Evolutionary conservation across 805 yeast genomes (phyloP).

Genomic region (Wickerhamiella kurtzmanii): DNA sequence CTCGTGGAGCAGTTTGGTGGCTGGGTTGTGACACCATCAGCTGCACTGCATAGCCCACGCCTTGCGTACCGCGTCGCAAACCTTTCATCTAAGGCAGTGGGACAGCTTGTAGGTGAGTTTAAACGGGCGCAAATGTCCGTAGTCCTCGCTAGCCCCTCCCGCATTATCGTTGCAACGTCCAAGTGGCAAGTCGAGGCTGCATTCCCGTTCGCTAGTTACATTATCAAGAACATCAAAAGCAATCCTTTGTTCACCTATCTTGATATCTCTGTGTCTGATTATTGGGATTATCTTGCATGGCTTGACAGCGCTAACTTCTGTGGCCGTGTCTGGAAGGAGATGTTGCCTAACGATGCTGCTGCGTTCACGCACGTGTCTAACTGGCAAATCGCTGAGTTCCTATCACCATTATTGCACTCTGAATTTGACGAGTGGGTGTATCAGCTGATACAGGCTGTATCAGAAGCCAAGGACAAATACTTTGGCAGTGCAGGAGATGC

Average conservation of each 20-base stretch:
- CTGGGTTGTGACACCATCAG: slow-evolving; percentile 73
- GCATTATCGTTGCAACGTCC: slow-evolving; percentile 55
- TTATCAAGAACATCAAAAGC: slow-evolving; percentile 61
- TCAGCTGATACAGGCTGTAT: slow-evolving; percentile 57
- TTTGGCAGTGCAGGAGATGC: neutral
- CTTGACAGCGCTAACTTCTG: slow-evolving; percentile 84
- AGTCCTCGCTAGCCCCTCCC: slow-evolving; percentile 67
- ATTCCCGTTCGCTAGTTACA: slow-evolving; percentile 78
- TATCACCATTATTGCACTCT: slow-evolving; percentile 61
- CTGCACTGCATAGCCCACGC: slow-evolving; percentile 61
- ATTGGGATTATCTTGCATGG: slow-evolving; percentile 93
- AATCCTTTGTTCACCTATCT: slow-evolving; percentile 72
- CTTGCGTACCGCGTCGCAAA: slow-evolving; percentile 81
- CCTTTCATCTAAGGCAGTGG: slow-evolving; percentile 64
- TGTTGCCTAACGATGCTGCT: slow-evolving; percentile 18
- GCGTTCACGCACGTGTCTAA: slow-evolving; percentile 34
- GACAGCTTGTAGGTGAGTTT: slow-evolving; percentile 72
- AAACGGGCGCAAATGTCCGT: slow-evolving; percentile 64
- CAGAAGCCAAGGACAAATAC: slow-evolving; percentile 28
- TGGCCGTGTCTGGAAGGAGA: slow-evolving; percentile 36
- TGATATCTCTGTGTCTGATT: slow-evolving; percentile 57
- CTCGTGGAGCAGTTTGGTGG: slow-evolving; percentile 66
- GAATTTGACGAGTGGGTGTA: slow-evolving; percentile 85
- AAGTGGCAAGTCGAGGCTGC: slow-evolving; percentile 75
- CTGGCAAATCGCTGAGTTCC: slow-evolving; percentile 68